Base-by-base conservation (phyloP, 345 rosid genomes). In the Reutealis trisperma region DNA sequence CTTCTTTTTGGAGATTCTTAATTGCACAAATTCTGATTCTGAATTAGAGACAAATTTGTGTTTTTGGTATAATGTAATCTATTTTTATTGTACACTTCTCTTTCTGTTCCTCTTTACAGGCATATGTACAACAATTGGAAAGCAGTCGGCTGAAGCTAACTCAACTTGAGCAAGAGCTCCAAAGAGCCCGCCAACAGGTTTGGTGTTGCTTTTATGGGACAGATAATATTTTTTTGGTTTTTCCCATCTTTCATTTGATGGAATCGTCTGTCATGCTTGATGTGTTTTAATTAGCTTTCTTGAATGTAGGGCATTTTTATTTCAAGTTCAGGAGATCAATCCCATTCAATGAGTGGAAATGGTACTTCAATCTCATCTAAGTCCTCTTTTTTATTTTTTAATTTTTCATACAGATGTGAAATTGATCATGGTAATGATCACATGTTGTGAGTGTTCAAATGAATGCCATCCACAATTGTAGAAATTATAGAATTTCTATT, bases 131-230 rank as follows among this genome's bases (percentile, higher is more conserved):
- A 81, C 98, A 91, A 82, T 84, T 94, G 73, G 98, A 94, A 86
- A 94, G 92, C 80, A 94, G 97, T 84, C 86, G 97, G 62, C 83
- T 94, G 79, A 94, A 94, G 78, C 82, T 94, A 83, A 90, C 95
- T 27, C 92, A 88, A 83, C 94, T 94, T 22, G 97, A 94, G 82
- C 98, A 92, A 82, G 98, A 94, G 87, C 90, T 94, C 62, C 97
- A 94, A 86, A 87, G 92, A 85, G 96, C 98, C 63, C 93, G 97
- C 71, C 97, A 94, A 80, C 98, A 92, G 97, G 98, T 94, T 72
- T 54, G 44, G 64, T 60, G 44, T 25, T 79, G 54, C 19, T 51
- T 51, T 81, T 80, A 30, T n/a, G 60, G 66, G 12, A 14, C 8
- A 18, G 19, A 62, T 18, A 13, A 49, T 71, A 60, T 21, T 49